Evolutionary conservation across 169 alveolate species (phyloP).

Genomic region (Neospora caninum): DNA sequence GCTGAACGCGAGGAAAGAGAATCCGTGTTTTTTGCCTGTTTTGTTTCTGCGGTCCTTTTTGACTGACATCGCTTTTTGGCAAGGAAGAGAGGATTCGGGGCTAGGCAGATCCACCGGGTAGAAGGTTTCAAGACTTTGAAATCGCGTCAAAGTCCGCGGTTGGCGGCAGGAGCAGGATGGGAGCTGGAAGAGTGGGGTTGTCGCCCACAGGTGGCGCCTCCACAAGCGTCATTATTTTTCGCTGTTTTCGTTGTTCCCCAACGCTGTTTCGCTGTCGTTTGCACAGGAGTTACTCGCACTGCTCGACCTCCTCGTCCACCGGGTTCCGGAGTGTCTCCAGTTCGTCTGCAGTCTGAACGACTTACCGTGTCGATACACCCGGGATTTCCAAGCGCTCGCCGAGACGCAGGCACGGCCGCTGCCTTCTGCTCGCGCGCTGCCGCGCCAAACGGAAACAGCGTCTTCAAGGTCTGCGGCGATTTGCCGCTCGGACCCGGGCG

Average conservation of each 20-base stretch:
- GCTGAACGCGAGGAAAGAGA: background rate
- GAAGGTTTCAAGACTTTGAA: too few species aligned
- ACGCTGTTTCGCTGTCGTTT: background rate
- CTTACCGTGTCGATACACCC: slow-evolving; percentile 33
- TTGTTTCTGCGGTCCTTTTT: background rate
- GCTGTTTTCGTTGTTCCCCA: background rate
- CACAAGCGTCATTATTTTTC: background rate
- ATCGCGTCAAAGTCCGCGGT: too few species aligned
- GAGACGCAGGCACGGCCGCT: background rate
- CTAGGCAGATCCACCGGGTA: background rate
- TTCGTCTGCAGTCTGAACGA: slow-evolving; percentile 19
- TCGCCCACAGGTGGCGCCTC: background rate
- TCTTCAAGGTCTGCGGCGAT: too few species aligned
- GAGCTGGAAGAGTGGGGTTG: too few species aligned
- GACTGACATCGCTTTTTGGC: background rate
- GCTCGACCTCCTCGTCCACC: background rate
- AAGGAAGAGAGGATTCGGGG: background rate
- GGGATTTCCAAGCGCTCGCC: background rate
- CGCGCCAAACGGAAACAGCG: too few species aligned
- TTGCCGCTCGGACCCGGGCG: too few species aligned
- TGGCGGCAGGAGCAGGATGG: background rate
- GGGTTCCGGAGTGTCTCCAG: slow-evolving; percentile 33
- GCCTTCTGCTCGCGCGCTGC: background rate
- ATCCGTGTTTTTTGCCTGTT: background rate
- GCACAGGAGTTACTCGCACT: background rate